A percentile compares a stretch with the other conserved stretches of the same genome.
Evolutionary conservation across 257 asterid genomes (phyloP).

Genomic region (Ilex asprella): DNA sequence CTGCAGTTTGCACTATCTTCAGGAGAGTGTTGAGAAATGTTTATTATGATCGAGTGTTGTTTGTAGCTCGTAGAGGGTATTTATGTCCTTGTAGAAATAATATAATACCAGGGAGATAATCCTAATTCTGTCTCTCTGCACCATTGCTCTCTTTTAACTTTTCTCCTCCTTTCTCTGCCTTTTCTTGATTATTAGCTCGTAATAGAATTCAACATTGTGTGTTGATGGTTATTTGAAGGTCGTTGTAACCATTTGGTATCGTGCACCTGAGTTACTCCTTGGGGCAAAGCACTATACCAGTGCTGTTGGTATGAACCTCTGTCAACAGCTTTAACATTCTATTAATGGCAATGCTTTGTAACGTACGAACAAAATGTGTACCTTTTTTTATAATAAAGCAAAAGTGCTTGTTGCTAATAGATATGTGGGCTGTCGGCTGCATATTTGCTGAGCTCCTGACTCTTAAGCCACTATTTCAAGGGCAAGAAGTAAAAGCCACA

Average conservation of each 20-base stretch:
- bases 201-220: background rate
- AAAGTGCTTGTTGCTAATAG: slow-evolving; percentile 31
- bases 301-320: slow-evolving; percentile 77
- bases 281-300: slow-evolving; percentile 97
- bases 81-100: no score
- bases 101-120: no score
- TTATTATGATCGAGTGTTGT: no score
- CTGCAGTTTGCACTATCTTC: no score
- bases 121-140: no score
- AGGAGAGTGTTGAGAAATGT: no score
- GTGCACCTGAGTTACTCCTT: slow-evolving; percentile 97
- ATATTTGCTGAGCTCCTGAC: slow-evolving; percentile 98
- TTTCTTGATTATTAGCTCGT: background rate
- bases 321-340: slow-evolving; percentile 9
- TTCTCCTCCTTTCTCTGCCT: background rate
- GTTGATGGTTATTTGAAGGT: slow-evolving; percentile 50
- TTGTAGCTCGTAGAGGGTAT: no score
- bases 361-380: background rate
- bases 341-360: slow-evolving; percentile 7
- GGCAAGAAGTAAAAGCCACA: slow-evolving; percentile 97
- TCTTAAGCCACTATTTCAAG: slow-evolving; percentile 96
- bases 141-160: background rate
- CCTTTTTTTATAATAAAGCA: background rate
- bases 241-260: slow-evolving; percentile 99
- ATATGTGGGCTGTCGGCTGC: slow-evolving; percentile 99